Conservation (phyloP, 768 basidiomycete species). For the Pisolithus tinctorius region DNA sequence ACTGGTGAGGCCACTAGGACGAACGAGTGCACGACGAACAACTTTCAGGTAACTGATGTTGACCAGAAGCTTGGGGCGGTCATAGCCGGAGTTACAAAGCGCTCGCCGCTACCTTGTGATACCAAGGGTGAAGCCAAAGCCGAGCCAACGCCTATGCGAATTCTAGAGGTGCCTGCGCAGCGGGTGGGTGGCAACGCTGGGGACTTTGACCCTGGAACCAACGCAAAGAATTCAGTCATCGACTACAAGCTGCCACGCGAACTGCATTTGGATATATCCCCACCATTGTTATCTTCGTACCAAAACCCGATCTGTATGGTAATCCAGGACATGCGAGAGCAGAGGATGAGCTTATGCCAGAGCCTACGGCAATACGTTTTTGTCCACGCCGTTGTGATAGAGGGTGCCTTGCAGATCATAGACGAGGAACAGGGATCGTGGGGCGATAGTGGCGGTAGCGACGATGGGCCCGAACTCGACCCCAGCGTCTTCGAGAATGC, state of each 20-base stretch:
- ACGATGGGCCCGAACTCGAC: constrained; percentile 15
- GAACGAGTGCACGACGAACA: neutral
- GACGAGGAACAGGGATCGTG: constrained; percentile 57
- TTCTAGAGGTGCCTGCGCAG: neutral
- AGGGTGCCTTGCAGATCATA: constrained; percentile 69
- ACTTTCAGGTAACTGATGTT: constrained; percentile 1
- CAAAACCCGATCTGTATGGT: constrained; percentile 76
- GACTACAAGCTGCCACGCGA: constrained; percentile 60
- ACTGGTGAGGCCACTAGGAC: constrained; percentile 6
- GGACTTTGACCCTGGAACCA: constrained; percentile 7
- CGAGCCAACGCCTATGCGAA: neutral
- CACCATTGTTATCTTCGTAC: constrained; percentile 54
- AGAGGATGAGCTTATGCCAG: constrained; percentile 95
- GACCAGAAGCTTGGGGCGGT: neutral
- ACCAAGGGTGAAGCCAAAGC: constrained; percentile 1
- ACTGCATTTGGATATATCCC: constrained; percentile 47
- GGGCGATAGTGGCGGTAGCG: constrained; percentile 17
- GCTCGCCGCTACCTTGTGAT: neutral
- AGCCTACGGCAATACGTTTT: constrained; percentile 93
- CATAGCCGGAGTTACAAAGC: neutral
- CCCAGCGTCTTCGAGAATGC: constrained; percentile 6
- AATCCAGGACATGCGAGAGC: constrained; percentile 90
- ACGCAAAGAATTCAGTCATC: constrained; percentile 20
- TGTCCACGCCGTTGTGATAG: constrained; percentile 79
- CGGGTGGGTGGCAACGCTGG: neutral